A percentile compares a stretch with the other conserved stretches of the same genome.
These are phyloP conservation scores for Bolboschoenus planiculmis DNA, from an alignment of 176 grass and related monocot species.

Conservation along the genomic window DNA sequence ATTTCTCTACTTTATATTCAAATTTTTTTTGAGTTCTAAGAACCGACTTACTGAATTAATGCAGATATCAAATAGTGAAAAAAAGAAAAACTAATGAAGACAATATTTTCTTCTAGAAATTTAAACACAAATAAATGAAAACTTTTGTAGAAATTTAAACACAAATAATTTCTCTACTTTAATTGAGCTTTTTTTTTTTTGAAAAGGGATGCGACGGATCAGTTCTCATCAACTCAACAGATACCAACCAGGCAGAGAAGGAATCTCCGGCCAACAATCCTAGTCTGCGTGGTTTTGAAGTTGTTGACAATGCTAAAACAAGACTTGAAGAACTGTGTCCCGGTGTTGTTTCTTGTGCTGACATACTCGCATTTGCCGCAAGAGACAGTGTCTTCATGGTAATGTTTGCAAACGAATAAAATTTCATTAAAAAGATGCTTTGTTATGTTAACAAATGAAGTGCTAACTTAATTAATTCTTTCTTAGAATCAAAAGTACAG, in stretches of 20 bases:
- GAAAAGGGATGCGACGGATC: slow-evolving; percentile 26
- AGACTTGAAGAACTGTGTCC: slow-evolving; percentile 11
- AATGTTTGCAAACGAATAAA: neutral
- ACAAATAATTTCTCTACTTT: neutral
- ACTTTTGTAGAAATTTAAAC: neutral
- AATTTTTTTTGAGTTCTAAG: neutral
- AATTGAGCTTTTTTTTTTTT: neutral
- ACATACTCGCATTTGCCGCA: slow-evolving; percentile 21
- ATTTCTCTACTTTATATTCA: neutral
- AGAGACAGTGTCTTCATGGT: slow-evolving; percentile 26
- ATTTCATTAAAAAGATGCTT: neutral
- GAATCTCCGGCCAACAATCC: slow-evolving; percentile 27
- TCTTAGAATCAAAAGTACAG: neutral
- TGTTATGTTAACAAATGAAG: neutral
- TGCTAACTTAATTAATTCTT: neutral
- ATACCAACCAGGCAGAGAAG: slow-evolving; percentile 26
- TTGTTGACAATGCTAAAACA: slow-evolving; percentile 28
- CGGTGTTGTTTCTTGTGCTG: slow-evolving; percentile 29
- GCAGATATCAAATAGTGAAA: neutral
- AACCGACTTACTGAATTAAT: neutral
- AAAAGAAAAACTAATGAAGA: neutral
- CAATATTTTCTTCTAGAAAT: neutral
- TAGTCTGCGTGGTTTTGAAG: slow-evolving; percentile 33
- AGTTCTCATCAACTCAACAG: slow-evolving; percentile 23
- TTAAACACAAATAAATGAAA: neutral